Conservation (phyloP, 148 eudicot species). For the Chenopodium quinoa region DNA sequence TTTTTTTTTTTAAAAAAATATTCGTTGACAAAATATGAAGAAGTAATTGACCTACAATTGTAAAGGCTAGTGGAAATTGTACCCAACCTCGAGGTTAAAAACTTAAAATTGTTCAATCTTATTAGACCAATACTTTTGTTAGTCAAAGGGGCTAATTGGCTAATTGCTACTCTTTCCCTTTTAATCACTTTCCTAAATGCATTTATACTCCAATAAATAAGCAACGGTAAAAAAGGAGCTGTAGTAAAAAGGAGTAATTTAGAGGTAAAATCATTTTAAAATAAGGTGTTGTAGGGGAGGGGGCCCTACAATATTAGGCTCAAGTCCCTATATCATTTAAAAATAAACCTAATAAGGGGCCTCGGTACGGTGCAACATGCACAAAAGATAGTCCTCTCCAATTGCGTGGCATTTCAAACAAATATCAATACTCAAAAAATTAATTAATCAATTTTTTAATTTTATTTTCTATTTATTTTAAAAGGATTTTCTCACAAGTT, state of each 20-base stretch:
- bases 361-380: constrained; percentile 31
- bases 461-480: background rate
- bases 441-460: background rate
- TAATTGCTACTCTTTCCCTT: too few relatives aligned
- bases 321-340: constrained; percentile 23
- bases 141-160: too few relatives aligned
- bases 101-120: too few relatives aligned
- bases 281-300: background rate
- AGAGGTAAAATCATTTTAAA: background rate
- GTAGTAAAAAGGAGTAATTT: background rate
- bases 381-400: constrained; percentile 11
- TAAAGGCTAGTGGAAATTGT: too few relatives aligned
- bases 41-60: too few relatives aligned
- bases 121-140: too few relatives aligned
- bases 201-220: background rate
- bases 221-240: background rate
- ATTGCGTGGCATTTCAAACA: background rate
- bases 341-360: background rate
- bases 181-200: too few relatives aligned
- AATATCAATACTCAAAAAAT: background rate
- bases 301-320: constrained; percentile 14
- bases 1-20: too few relatives aligned
- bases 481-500: background rate
- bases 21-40: too few relatives aligned
- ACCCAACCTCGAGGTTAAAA: too few relatives aligned